Conservation (phyloP, 495 filamentous ascomycete species). For the Penicillium parvum region DNA sequence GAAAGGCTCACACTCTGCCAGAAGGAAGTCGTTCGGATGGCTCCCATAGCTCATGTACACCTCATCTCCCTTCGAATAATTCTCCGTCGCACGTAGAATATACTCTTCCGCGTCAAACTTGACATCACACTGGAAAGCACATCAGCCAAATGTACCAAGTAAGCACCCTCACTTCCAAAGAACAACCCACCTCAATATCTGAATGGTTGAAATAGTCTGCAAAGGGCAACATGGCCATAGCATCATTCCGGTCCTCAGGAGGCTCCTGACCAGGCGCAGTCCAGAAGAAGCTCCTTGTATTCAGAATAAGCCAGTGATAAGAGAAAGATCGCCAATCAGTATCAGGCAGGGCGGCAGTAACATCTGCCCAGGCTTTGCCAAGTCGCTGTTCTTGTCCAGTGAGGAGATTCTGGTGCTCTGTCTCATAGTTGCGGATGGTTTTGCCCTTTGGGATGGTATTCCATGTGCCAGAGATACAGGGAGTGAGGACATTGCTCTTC, state of each 20-base stretch:
- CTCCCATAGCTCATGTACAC: constrained; percentile 74
- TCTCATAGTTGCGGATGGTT: constrained; percentile 26
- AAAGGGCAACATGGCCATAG: constrained; percentile 78
- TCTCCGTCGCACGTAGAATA: constrained; percentile 50
- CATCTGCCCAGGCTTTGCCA: constrained; percentile 53
- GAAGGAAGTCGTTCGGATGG: constrained; percentile 75
- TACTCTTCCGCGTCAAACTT: constrained; percentile 56
- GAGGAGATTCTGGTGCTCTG: constrained; percentile 50
- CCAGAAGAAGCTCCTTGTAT: constrained; percentile 79
- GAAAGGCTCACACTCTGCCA: constrained; percentile 61
- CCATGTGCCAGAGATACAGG: constrained; percentile 40
- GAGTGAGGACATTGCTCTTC: constrained; percentile 28
- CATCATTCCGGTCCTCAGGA: constrained; percentile 56
- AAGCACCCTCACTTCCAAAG: background rate
- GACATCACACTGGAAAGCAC: constrained; percentile 52
- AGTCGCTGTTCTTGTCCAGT: constrained; percentile 59
- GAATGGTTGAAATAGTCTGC: constrained; percentile 86
- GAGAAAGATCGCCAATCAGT: constrained; percentile 52
- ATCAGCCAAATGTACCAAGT: background rate
- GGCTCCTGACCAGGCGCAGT: constrained; percentile 47
- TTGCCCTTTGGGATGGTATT: constrained; percentile 21
- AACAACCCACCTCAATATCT: constrained; percentile 41
- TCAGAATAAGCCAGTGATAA: constrained; percentile 77
- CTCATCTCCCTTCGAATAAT: constrained; percentile 64
- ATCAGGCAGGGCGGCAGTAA: constrained; percentile 48